Conservation (phyloP, 129 eudicot genomes). For the Saposhnikovia divaricata region DNA sequence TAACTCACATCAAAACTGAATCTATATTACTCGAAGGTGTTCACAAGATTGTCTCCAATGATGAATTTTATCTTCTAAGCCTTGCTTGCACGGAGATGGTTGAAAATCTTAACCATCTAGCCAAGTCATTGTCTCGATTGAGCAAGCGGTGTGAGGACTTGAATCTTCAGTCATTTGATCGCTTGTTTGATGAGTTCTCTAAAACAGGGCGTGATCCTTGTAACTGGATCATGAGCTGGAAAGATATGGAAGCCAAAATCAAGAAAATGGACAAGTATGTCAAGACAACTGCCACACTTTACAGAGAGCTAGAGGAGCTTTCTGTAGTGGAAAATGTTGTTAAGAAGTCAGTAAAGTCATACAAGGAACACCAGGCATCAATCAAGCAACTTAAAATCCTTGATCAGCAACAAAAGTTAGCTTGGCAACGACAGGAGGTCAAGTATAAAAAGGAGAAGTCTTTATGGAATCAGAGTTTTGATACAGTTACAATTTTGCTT, state of each 20-base stretch:
- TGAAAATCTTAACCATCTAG: conserved; percentile 42
- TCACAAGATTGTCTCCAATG: conserved; percentile 65
- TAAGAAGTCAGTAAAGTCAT: conserved; percentile 28
- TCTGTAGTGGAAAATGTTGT: conserved; percentile 29
- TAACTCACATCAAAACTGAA: conserved; percentile 45
- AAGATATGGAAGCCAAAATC: conserved; percentile 50
- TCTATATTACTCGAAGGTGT: conserved; percentile 63
- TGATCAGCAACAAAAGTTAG: conserved; percentile 61
- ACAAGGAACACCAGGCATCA: conserved; percentile 24
- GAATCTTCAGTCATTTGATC: conserved; percentile 31
- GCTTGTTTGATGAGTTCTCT: conserved; percentile 39
- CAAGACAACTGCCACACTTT: conserved; percentile 32
- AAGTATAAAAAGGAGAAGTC: conserved; percentile 64
- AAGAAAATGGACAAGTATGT: conserved; percentile 53
- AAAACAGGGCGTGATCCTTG: conserved; percentile 51
- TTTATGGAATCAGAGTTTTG: conserved; percentile 68
- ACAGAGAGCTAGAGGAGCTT: conserved; percentile 54
- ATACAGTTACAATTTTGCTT: conserved; percentile 41
- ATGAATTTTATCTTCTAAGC: conserved; percentile 55
- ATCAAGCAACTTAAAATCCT: conserved; percentile 42
- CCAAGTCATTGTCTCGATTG: conserved; percentile 43
- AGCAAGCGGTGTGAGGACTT: conserved; percentile 49
- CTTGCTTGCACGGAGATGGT: conserved; percentile 78
- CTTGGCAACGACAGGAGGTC: conserved; percentile 71
- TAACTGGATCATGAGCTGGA: conserved; percentile 37